Evolutionary conservation across 148 eudicot species (phyloP).

Genomic region (Rhododendron henanense): DNA sequence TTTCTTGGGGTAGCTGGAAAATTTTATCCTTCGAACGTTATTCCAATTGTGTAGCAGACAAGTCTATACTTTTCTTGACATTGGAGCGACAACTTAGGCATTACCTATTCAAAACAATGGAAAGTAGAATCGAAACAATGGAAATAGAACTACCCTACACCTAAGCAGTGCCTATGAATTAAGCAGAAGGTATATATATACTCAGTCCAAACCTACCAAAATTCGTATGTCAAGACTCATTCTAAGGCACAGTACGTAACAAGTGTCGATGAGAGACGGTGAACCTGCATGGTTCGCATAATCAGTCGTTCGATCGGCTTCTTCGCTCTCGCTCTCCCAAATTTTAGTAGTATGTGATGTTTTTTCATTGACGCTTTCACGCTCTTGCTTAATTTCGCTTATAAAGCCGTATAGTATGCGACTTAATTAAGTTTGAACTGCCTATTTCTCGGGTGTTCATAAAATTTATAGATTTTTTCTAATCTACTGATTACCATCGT

Average conservation of each 20-base stretch:
- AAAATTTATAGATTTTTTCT: no score
- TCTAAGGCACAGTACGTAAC: neutral
- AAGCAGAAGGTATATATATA: neutral
- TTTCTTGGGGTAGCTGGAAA: neutral
- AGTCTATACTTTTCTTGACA: neutral
- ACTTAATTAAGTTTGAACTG: no score
- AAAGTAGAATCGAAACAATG: no score
- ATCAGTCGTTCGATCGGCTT: neutral
- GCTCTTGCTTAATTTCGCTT: no score
- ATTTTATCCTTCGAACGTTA: neutral
- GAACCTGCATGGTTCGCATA: neutral
- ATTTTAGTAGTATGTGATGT: neutral
- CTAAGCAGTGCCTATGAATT: no score
- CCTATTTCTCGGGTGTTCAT: no score
- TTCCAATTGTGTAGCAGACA: neutral
- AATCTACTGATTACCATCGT: neutral
- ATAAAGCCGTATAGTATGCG: no score
- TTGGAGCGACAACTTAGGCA: neutral
- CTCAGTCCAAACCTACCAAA: neutral
- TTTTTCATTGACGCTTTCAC: neutral
- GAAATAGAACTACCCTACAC: no score
- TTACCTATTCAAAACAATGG: no score
- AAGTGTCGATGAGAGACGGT: neutral
- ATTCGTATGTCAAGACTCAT: neutral
- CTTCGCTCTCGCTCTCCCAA: no score